These are phyloP conservation scores for Fonsecaea monophora DNA, from an alignment of 2,329 filamentous ascomycete genomes.

Conservation along the genomic window DNA sequence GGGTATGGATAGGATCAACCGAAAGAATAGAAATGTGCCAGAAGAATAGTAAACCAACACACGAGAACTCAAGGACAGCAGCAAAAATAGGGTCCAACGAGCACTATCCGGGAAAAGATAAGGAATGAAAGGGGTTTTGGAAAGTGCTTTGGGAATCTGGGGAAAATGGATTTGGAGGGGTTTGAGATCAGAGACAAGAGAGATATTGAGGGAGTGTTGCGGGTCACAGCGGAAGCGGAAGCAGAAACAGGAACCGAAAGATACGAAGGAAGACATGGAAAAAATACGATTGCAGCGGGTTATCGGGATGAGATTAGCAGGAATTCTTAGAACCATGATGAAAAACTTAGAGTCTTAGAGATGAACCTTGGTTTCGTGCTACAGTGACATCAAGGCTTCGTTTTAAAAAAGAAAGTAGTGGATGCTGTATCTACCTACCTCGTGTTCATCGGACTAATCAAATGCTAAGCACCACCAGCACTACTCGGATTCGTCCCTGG, in stretches of 20 bases:
- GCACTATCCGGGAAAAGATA: not conserved
- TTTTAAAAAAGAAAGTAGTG: not conserved
- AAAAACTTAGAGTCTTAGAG: not conserved
- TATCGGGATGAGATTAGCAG: not conserved
- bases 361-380: not conserved
- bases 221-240: not conserved
- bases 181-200: not conserved
- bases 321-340: no score
- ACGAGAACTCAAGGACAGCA: not conserved
- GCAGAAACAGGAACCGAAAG: not conserved
- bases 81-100: not conserved
- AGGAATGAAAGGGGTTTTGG: not conserved
- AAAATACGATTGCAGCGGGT: not conserved
- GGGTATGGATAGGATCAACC: not conserved
- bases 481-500: not conserved
- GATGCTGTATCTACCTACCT: not conserved
- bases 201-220: not conserved
- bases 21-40: not conserved
- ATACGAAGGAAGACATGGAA: not conserved
- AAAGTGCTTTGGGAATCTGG: not conserved
- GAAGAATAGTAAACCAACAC: not conserved
- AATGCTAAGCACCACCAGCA: not conserved
- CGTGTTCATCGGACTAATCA: no score
- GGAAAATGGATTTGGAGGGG: not conserved
- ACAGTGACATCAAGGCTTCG: not conserved